A percentile compares a stretch with the other conserved stretches of the same genome.
These are phyloP conservation scores for Fusarium chuoi DNA, from an alignment of 2,329 filamentous ascomycete species.

Conservation along the genomic window DNA sequence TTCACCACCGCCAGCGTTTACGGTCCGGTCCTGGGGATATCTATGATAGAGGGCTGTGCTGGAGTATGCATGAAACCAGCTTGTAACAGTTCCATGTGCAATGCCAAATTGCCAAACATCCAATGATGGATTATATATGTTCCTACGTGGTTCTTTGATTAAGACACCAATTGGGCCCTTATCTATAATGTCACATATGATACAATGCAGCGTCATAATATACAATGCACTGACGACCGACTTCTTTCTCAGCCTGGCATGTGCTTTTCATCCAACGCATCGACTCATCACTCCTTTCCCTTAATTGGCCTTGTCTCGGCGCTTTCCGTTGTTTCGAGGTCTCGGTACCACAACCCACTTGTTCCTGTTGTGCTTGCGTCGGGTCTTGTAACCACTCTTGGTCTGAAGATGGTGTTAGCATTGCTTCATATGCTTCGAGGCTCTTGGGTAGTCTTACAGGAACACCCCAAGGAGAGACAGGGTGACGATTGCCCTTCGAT, in stretches of 20 bases:
- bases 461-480: slow-evolving; percentile 95
- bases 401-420: slow-evolving; percentile 56
- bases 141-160: slow-evolving; percentile 22
- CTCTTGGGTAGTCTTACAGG: slow-evolving; percentile 73
- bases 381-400: slow-evolving; percentile 92
- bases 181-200: slow-evolving; percentile 49
- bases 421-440: background rate
- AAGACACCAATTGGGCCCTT: slow-evolving; percentile 29
- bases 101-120: background rate
- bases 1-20: background rate
- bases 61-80: background rate
- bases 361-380: slow-evolving; percentile 88
- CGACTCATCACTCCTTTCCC: slow-evolving; percentile 33
- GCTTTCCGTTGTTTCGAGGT: slow-evolving; percentile 90
- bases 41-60: background rate
- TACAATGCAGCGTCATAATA: slow-evolving; percentile 48
- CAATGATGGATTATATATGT: background rate
- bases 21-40: background rate
- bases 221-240: slow-evolving; percentile 43
- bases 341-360: slow-evolving; percentile 88
- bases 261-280: slow-evolving; percentile 19
- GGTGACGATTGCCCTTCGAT: slow-evolving; percentile 96
- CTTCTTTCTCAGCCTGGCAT: slow-evolving; percentile 14
- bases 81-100: background rate
- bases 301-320: slow-evolving; percentile 70